Percentiles rank a stretch among this genome's conserved stretches.
phyloP scores from a whole-genome alignment of 495 filamentous ascomycete genomes.

The Xeromyces bisporus region DNA sequence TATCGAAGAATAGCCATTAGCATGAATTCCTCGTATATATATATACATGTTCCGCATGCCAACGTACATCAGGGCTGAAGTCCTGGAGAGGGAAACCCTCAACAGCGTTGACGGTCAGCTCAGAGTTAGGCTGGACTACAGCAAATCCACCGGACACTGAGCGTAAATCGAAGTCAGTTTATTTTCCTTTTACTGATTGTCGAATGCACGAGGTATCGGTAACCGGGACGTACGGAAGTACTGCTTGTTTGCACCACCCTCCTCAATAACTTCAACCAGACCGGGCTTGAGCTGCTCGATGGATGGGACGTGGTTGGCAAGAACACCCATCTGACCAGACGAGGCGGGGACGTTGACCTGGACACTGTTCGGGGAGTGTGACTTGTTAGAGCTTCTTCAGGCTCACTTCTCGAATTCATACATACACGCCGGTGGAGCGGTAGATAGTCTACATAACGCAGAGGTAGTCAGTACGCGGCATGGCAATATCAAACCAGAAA shows the following conservation, averaged over 20 bases:
- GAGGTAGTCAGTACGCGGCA: not conserved
- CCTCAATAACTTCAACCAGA: slow-evolving; percentile 88
- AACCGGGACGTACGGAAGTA: slow-evolving; percentile 89
- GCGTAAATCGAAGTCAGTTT: not conserved
- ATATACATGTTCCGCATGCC: not conserved
- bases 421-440: slow-evolving; percentile 61
- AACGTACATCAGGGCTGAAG: slow-evolving; percentile 66
- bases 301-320: slow-evolving; percentile 96
- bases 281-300: slow-evolving; percentile 98
- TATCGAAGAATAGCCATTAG: slow-evolving; percentile 1
- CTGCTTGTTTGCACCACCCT: slow-evolving; percentile 82
- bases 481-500: not conserved
- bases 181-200: too few species aligned
- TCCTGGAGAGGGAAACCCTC: slow-evolving; percentile 90
- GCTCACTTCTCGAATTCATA: slow-evolving; percentile 2
- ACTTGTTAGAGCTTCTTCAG: too few species aligned
- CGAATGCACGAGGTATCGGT: too few species aligned
- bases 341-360: slow-evolving; percentile 98
- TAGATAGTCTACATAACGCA: slow-evolving; percentile 43
- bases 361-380: slow-evolving; percentile 50
- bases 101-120: slow-evolving; percentile 92
- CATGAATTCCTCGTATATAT: slow-evolving; percentile 1
- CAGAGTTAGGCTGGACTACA: slow-evolving; percentile 85
- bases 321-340: slow-evolving; percentile 97
- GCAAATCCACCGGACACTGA: slow-evolving; percentile 94